These are phyloP conservation scores for Tillandsia fasciculata DNA, from an alignment of 176 grass and related monocot species.

Conservation along the genomic window DNA sequence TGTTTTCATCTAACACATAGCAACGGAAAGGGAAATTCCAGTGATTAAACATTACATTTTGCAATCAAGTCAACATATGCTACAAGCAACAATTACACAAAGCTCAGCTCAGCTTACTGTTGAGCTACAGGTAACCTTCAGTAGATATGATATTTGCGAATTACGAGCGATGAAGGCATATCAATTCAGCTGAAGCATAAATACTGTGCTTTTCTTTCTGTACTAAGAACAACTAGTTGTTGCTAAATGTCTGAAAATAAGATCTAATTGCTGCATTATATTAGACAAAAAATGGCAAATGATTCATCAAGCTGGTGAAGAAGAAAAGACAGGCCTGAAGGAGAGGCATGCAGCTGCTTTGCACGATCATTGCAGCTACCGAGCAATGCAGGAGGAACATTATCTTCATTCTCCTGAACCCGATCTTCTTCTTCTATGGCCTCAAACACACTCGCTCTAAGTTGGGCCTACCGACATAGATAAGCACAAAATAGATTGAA, in stretches of 20 bases:
- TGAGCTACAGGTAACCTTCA: neutral
- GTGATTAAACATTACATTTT: no score
- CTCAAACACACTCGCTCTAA: constrained; percentile 82
- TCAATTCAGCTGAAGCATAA: neutral
- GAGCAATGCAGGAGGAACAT: constrained; percentile 52
- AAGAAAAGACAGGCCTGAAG: constrained; percentile 50
- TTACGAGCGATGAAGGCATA: neutral
- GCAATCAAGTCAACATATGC: no score
- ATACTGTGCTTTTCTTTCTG: neutral
- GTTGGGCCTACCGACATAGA: constrained; percentile 40
- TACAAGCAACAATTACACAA: no score
- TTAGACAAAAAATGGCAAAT: neutral
- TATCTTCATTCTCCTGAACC: constrained; percentile 46
- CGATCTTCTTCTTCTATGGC: constrained; percentile 81
- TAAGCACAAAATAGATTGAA: neutral
- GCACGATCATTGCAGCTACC: constrained; percentile 76
- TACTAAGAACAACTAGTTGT: neutral
- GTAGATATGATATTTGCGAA: neutral
- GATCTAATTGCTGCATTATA: neutral
- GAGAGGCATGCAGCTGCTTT: constrained; percentile 72
- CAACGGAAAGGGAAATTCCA: no score
- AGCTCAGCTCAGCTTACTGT: no score
- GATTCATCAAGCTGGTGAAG: neutral
- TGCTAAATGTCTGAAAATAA: neutral
- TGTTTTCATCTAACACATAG: no score